Evolutionary conservation across 2,329 filamentous ascomycete species (phyloP).

Genomic region (Talaromyces verruculosus): DNA sequence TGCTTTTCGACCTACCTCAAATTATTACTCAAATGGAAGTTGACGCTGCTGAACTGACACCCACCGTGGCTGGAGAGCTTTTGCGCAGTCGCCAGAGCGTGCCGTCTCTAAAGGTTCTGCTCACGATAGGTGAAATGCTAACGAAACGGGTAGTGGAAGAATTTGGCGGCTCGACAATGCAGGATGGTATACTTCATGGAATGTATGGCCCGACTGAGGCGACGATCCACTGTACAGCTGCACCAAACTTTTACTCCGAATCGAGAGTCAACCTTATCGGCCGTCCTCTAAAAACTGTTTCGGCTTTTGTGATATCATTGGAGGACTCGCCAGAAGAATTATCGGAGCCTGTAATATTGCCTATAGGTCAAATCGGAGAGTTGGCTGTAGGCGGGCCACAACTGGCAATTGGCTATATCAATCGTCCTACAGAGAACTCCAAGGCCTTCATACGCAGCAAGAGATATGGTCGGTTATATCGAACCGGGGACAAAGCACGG

Average conservation of each 20-base stretch:
- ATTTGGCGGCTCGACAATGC: slow-evolving; percentile 63
- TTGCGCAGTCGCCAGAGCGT: slow-evolving; percentile 66
- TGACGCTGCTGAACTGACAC: slow-evolving; percentile 85
- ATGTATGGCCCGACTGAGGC: slow-evolving; percentile 96
- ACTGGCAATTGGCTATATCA: slow-evolving; percentile 77
- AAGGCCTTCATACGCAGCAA: slow-evolving; percentile 67
- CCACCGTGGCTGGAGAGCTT: slow-evolving; percentile 78
- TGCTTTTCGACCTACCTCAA: slow-evolving; percentile 73
- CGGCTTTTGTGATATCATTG: slow-evolving; percentile 67
- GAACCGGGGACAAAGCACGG: slow-evolving; percentile 79
- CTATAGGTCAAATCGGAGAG: slow-evolving; percentile 70
- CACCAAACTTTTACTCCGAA: slow-evolving; percentile 58
- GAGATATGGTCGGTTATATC: slow-evolving; percentile 69
- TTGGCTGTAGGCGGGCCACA: slow-evolving; percentile 79
- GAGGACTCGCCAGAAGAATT: slow-evolving; percentile 25
- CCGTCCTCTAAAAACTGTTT: slow-evolving; percentile 75
- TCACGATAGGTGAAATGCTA: slow-evolving; percentile 94
- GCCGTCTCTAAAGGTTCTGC: slow-evolving; percentile 66
- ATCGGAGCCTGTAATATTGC: slow-evolving; percentile 55
- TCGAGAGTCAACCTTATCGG: slow-evolving; percentile 71
- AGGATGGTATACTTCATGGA: slow-evolving; percentile 71
- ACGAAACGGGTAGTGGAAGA: slow-evolving; percentile 73
- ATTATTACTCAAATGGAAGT: slow-evolving; percentile 65
- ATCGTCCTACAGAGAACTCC: slow-evolving; percentile 72
- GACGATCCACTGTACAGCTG: slow-evolving; percentile 83